Percentiles rank a stretch among this genome's conserved stretches.
These are phyloP conservation scores for Acacia crassicarpa DNA, from an alignment of 306 rosid genomes.

Conservation along the genomic window DNA sequence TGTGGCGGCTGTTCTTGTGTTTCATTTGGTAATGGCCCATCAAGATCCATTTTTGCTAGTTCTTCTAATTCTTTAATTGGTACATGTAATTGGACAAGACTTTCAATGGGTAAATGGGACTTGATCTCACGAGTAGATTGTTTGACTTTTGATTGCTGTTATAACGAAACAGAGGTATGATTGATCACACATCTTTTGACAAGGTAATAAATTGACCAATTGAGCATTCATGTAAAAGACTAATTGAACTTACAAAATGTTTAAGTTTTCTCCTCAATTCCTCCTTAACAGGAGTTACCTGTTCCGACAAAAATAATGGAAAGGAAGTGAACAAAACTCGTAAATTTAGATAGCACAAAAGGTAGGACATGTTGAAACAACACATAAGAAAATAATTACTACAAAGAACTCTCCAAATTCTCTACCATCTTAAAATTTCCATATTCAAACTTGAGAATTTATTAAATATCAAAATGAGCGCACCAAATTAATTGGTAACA, in stretches of 20 bases:
- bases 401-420: not conserved
- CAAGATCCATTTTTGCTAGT: constrained; percentile 59
- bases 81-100: constrained; percentile 41
- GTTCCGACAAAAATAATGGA: not conserved
- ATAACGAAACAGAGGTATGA: constrained; percentile 2
- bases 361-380: not conserved
- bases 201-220: not conserved
- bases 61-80: constrained; percentile 69
- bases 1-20: constrained; percentile 4
- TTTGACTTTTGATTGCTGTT: constrained; percentile 71
- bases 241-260: constrained; percentile 58
- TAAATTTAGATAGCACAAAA: not conserved
- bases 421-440: not conserved
- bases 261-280: constrained; percentile 64
- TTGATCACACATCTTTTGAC: not conserved
- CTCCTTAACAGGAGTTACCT: constrained; percentile 36
- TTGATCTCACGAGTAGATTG: constrained; percentile 59
- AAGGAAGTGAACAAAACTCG: not conserved
- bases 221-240: constrained; percentile 14
- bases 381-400: not conserved
- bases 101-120: constrained; percentile 56
- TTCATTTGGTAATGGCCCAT: constrained; percentile 42
- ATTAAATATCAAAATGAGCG: not conserved
- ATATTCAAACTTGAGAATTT: constrained; percentile 10
- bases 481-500: not conserved